phyloP scores from a whole-genome alignment of 768 basidiomycete genomes.

The Suillus occidentalis region DNA sequence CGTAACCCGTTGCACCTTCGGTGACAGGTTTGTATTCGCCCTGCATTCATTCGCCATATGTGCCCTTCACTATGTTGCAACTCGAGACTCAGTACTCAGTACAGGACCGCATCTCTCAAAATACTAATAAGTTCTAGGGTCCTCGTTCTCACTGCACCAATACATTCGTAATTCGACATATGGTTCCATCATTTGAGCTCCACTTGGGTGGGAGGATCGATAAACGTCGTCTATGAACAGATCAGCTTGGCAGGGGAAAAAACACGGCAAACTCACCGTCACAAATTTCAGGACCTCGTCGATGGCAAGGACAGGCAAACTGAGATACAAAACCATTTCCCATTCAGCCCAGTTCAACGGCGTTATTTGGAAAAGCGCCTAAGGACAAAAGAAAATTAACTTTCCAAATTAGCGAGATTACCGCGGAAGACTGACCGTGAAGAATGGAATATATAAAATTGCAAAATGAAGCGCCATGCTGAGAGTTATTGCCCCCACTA shows the following conservation, averaged over 20 bases:
- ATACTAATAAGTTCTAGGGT: background rate
- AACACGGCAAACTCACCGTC: slow-evolving; percentile 48
- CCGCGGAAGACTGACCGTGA: slow-evolving; percentile 61
- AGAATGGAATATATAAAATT: slow-evolving; percentile 97
- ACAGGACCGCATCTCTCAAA: background rate
- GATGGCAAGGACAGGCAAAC: slow-evolving; percentile 83
- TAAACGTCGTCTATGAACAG: slow-evolving; percentile 46
- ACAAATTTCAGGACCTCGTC: slow-evolving; percentile 90
- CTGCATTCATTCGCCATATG: too few species aligned
- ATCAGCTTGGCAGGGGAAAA: slow-evolving; percentile 11
- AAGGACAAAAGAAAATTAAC: background rate
- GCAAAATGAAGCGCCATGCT: slow-evolving; percentile 93
- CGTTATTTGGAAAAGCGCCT: slow-evolving; percentile 88
- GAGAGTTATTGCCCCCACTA: slow-evolving; percentile 83
- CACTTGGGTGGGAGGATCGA: slow-evolving; percentile 57
- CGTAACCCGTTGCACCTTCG: background rate
- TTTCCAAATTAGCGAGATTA: background rate
- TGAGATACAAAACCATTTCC: slow-evolving; percentile 88
- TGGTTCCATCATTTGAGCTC: slow-evolving; percentile 31
- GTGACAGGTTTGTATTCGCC: background rate
- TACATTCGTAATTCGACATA: background rate
- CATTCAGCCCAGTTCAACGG: slow-evolving; percentile 95
- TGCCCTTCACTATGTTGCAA: too few species aligned
- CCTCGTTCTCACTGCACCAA: background rate
- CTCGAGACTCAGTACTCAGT: background rate